Conservation (phyloP, 2,329 filamentous ascomycete species). For the Beauveria sp. region DNA sequence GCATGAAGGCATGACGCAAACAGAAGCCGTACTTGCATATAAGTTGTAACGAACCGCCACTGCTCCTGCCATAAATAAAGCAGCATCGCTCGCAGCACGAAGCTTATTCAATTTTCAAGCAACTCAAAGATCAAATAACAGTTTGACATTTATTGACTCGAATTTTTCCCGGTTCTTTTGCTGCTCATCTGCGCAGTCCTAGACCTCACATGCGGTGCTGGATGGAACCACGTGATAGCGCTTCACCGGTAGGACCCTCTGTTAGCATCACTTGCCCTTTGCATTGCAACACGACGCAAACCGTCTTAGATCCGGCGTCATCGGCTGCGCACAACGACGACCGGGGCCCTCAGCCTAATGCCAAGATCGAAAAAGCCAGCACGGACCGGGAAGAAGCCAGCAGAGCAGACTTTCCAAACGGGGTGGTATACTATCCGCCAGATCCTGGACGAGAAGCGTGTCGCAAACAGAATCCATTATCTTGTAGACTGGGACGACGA, state of each 20-base stretch:
- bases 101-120: not conserved
- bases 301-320: constrained; percentile 27
- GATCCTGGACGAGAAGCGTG: constrained; percentile 27
- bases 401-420: constrained; percentile 15
- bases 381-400: constrained; percentile 11
- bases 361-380: not conserved
- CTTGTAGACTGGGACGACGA: constrained; percentile 32
- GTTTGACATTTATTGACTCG: not conserved
- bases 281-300: constrained; percentile 16
- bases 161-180: not conserved
- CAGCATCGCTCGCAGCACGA: not conserved
- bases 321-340: constrained; percentile 21
- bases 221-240: constrained; percentile 14
- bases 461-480: constrained; percentile 23
- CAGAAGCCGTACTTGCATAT: not conserved
- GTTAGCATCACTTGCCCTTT: not conserved
- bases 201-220: too few species aligned
- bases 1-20: not conserved
- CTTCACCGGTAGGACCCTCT: not conserved
- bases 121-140: not conserved
- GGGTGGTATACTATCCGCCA: constrained; percentile 27
- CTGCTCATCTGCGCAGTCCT: not conserved
- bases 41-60: not conserved
- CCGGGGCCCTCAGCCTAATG: constrained; percentile 16
- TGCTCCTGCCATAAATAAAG: not conserved